Evolutionary conservation across 176 grass and related monocot genomes (phyloP).

Genomic region (Thinopyrum elongatum): DNA sequence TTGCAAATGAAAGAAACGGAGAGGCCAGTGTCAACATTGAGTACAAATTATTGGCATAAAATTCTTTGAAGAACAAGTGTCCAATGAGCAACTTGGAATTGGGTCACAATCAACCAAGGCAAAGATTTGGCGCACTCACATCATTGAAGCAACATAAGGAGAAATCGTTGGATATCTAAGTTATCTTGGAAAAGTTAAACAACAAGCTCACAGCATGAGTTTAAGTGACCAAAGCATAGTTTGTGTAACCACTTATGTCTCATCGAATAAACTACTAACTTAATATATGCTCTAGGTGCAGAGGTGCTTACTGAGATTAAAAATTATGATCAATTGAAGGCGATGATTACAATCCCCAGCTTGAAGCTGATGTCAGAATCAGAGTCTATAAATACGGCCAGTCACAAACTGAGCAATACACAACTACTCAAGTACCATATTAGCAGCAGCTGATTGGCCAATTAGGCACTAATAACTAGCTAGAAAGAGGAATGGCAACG

Average conservation of each 20-base stretch:
- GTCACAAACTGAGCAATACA: not conserved
- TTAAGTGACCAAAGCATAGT: not conserved
- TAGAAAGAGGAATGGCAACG: not conserved
- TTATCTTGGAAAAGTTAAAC: not conserved
- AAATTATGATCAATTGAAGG: not conserved
- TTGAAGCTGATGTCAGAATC: not conserved
- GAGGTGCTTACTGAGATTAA: not conserved
- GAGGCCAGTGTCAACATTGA: not conserved
- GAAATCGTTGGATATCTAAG: not conserved
- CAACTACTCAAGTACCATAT: not conserved
- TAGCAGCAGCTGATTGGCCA: not conserved
- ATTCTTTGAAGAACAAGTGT: not conserved
- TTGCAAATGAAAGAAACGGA: not conserved
- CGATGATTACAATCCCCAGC: constrained; percentile 18
- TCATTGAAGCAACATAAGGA: not conserved
- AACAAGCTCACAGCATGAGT: not conserved
- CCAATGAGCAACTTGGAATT: not conserved
- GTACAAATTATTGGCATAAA: not conserved
- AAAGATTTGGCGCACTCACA: not conserved
- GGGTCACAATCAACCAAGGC: not conserved
- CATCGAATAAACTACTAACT: not conserved
- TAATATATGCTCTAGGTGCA: not conserved
- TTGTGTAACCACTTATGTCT: not conserved
- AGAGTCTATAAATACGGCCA: constrained; percentile 30
- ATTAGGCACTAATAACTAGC: not conserved